phyloP scores from a whole-genome alignment of 306 rosid genomes.

The Elaeagnus macrophylla region DNA sequence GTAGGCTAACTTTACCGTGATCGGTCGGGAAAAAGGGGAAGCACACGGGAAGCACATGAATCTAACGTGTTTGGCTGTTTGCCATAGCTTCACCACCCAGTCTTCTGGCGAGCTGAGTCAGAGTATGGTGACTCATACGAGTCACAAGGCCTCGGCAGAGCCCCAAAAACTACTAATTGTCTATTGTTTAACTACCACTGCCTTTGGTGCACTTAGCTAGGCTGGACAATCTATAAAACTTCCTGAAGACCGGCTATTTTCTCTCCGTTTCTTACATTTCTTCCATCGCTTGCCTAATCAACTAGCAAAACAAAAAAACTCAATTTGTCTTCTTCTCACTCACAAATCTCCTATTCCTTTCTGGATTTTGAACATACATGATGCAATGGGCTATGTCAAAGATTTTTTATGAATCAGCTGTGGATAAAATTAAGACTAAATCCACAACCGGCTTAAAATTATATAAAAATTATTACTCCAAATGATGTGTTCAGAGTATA shows the following conservation, averaged over 20 bases:
- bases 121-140: slow-evolving; percentile 15
- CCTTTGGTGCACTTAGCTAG: neutral
- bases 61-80: slow-evolving; percentile 36
- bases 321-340: too few relatives aligned
- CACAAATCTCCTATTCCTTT: too few relatives aligned
- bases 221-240: neutral
- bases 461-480: too few relatives aligned
- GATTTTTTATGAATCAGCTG: too few relatives aligned
- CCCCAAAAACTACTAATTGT: slow-evolving; percentile 8
- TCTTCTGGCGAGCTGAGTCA: slow-evolving; percentile 5
- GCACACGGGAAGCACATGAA: slow-evolving; percentile 48
- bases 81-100: slow-evolving; percentile 15
- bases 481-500: too few relatives aligned
- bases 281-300: neutral
- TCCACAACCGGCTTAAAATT: too few relatives aligned
- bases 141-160: slow-evolving; percentile 18
- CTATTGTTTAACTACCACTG: too few relatives aligned
- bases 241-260: neutral
- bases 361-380: too few relatives aligned
- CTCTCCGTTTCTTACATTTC: neutral
- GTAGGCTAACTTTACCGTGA: too few relatives aligned
- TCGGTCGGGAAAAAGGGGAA: neutral
- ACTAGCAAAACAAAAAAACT: neutral
- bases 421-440: too few relatives aligned
- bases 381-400: too few relatives aligned